phyloP scores from a whole-genome alignment of 2,329 filamentous ascomycete genomes.

The Lasiodiplodia gonubiensis region DNA sequence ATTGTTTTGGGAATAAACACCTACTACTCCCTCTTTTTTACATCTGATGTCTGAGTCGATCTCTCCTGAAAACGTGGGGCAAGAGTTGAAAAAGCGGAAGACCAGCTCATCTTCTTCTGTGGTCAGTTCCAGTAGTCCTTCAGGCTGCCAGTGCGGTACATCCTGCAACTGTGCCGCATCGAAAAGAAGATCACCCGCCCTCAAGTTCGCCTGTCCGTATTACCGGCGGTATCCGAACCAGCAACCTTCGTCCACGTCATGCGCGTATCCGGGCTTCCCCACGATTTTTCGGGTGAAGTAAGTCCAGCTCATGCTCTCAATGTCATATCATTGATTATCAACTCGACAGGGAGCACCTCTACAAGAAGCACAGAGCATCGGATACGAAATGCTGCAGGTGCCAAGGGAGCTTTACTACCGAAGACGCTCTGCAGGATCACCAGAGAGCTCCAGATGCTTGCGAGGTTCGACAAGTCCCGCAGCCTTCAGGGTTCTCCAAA shows the following conservation, averaged over 20 bases:
- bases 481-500: background rate
- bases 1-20: no score
- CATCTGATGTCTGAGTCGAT: background rate
- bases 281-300: constrained; percentile 8
- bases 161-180: background rate
- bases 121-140: no score
- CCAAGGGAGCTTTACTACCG: background rate
- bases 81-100: background rate
- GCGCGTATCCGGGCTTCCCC: constrained; percentile 1
- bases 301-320: background rate
- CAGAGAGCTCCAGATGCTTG: background rate
- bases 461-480: background rate
- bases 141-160: background rate
- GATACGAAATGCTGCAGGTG: background rate
- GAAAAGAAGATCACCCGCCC: background rate
- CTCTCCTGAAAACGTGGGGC: background rate
- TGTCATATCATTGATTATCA: background rate
- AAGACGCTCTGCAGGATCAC: background rate
- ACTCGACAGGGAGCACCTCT: background rate
- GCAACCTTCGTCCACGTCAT: background rate
- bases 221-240: background rate
- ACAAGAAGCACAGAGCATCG: background rate
- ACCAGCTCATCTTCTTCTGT: background rate
- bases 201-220: constrained; percentile 10
- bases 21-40: no score